A percentile compares a stretch with the other conserved stretches of the same genome.
Conservation (phyloP, 176 grass and related monocot species). For the Ensete glaucum region DNA sequence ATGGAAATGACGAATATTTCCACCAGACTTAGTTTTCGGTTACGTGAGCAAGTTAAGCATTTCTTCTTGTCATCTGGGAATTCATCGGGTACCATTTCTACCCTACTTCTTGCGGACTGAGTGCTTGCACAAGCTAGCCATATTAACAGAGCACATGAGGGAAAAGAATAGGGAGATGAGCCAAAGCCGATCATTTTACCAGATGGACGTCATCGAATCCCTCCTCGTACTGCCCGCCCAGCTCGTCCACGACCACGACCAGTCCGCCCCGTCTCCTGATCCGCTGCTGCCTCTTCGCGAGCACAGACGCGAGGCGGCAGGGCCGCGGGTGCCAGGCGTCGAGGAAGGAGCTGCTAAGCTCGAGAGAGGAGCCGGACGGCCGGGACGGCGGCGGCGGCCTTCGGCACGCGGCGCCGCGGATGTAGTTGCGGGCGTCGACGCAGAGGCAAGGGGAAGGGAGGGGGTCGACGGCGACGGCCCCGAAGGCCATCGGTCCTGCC, state of each 20-base stretch:
- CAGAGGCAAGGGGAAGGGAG: background rate
- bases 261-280: slow-evolving; percentile 1
- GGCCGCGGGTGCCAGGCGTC: slow-evolving; percentile 11
- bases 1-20: no score
- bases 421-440: background rate
- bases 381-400: background rate
- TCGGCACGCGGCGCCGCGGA: background rate
- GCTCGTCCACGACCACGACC: slow-evolving; percentile 35
- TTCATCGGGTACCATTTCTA: no score
- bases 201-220: slow-evolving; percentile 48
- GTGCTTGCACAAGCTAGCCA: no score
- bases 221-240: slow-evolving; percentile 53
- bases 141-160: background rate
- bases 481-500: slow-evolving; percentile 1
- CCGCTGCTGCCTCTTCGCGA: slow-evolving; percentile 3
- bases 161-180: background rate
- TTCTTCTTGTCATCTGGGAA: no score
- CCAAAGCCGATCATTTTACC: background rate
- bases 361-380: background rate
- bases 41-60: no score
- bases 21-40: no score
- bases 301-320: slow-evolving; percentile 5
- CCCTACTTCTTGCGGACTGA: no score
- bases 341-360: slow-evolving; percentile 9
- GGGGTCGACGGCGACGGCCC: slow-evolving; percentile 4